These are phyloP conservation scores for Mucuna pruriens DNA, from an alignment of 306 rosid species.

Conservation along the genomic window DNA sequence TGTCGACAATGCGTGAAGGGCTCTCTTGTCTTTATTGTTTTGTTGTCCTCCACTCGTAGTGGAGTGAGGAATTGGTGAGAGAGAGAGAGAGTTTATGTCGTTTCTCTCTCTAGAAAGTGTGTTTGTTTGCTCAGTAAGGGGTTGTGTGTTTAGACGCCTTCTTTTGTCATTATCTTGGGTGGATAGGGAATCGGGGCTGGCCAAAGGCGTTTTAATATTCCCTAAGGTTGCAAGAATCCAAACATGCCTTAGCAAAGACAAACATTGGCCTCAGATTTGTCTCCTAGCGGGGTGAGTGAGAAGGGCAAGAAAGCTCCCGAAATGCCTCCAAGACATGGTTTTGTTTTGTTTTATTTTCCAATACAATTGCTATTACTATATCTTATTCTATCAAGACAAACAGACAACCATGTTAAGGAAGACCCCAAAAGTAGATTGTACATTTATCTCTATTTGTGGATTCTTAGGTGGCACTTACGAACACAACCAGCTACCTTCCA, in stretches of 20 bases:
- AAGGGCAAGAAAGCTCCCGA: constrained; percentile 44
- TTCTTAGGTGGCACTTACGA: constrained; percentile 51
- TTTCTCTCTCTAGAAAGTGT: constrained; percentile 36
- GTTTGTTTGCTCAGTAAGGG: constrained; percentile 31
- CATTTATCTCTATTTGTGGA: constrained; percentile 66
- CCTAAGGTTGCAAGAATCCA: constrained; percentile 54
- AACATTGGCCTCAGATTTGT: constrained; percentile 66
- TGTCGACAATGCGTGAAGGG: constrained; percentile 76
- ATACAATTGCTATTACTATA: constrained; percentile 68
- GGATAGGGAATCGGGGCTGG: constrained; percentile 80
- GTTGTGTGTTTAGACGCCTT: constrained; percentile 38
- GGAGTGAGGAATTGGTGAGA: constrained; percentile 69
- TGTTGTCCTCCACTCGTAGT: constrained; percentile 63
- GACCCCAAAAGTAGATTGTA: constrained; percentile 56
- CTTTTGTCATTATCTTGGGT: constrained; percentile 62
- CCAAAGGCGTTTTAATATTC: constrained; percentile 57
- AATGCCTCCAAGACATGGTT: constrained; percentile 52
- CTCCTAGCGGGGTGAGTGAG: constrained; percentile 63
- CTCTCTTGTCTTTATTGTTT: constrained; percentile 69
- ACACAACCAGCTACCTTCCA: constrained; percentile 16
- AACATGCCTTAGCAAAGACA: constrained; percentile 81
- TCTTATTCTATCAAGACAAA: constrained; percentile 63
- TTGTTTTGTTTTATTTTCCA: constrained; percentile 58
- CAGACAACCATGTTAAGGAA: constrained; percentile 57
- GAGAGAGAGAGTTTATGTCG: no score